A percentile compares a stretch with the other conserved stretches of the same genome.
Evolutionary conservation across 768 basidiomycete genomes (phyloP).

Genomic region (Xanthoconium purpureum): DNA sequence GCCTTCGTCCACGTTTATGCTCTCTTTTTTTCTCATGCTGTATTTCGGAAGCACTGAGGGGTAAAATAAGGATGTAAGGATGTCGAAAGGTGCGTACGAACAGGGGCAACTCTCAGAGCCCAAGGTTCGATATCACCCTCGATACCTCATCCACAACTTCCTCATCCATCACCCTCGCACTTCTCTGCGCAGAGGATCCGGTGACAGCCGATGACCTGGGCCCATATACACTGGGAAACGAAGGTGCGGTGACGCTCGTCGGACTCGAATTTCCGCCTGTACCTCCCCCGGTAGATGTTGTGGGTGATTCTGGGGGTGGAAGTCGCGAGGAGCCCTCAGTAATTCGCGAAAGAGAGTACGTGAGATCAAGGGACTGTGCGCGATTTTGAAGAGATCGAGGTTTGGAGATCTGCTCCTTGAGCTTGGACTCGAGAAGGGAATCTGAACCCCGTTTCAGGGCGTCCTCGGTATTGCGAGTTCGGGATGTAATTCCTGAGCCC

Average conservation of each 20-base stretch:
- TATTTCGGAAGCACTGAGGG: conserved; percentile 5
- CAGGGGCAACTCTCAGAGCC: conserved; percentile 40
- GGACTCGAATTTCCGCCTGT: conserved; percentile 77
- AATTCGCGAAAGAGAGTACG: conserved; percentile 78
- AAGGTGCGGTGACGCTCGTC: conserved; percentile 72
- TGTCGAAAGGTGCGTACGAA: conserved; percentile 12
- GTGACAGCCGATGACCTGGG: conserved; percentile 51
- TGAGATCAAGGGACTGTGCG: conserved; percentile 87
- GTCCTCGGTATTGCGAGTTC: conserved; percentile 70
- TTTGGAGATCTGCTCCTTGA: conserved; percentile 73
- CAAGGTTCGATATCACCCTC: conserved; percentile 74
- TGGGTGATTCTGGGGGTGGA: conserved; percentile 75
- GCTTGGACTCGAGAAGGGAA: conserved; percentile 77
- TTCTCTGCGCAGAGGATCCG: conserved; percentile 43
- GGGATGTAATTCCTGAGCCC: conserved; percentile 68
- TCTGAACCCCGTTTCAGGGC: conserved; percentile 80
- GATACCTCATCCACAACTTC: conserved; percentile 68
- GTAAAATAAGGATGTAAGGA: conserved; percentile 3
- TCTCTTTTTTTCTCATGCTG: conserved; percentile 1
- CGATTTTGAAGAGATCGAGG: conserved; percentile 82
- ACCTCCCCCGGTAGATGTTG: conserved; percentile 68
- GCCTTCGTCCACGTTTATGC: conserved; percentile 5
- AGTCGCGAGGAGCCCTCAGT: conserved; percentile 62
- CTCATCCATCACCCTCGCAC: conserved; percentile 44
- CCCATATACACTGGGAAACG: conserved; percentile 83